Conservation (phyloP, 2,329 filamentous ascomycete species). For the Diaporthe destruens region DNA sequence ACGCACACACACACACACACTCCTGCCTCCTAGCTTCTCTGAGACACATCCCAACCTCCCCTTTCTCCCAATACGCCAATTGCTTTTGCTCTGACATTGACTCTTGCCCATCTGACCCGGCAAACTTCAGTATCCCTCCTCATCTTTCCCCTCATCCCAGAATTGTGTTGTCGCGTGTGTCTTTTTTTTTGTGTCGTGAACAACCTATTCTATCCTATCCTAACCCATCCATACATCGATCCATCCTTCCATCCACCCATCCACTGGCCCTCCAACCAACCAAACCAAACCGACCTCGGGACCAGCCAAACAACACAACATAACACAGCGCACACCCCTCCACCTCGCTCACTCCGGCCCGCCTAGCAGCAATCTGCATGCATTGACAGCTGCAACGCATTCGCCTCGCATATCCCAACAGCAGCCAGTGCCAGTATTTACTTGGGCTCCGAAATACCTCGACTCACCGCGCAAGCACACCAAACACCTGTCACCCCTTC, state of each 20-base stretch:
- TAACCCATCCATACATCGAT: background rate
- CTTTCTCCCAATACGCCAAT: slow-evolving; percentile 34
- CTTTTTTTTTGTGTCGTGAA: background rate
- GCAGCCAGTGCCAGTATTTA: slow-evolving; percentile 33
- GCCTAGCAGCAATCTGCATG: slow-evolving; percentile 28
- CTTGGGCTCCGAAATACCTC: slow-evolving; percentile 22
- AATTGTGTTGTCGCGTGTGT: background rate
- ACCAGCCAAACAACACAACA: slow-evolving; percentile 27
- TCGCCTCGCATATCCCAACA: slow-evolving; percentile 32
- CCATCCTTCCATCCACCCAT: background rate
- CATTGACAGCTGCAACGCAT: slow-evolving; percentile 33
- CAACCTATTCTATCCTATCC: background rate
- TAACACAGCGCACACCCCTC: slow-evolving; percentile 23
- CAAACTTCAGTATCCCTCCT: slow-evolving; percentile 10
- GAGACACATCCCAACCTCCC: slow-evolving; percentile 36
- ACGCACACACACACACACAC: slow-evolving; percentile 3
- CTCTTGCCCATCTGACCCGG: slow-evolving; percentile 6
- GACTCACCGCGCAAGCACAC: slow-evolving; percentile 12
- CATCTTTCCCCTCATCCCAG: background rate
- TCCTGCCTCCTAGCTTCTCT: slow-evolving; percentile 26
- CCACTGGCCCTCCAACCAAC: background rate
- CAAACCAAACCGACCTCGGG: slow-evolving; percentile 1
- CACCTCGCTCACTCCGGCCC: slow-evolving; percentile 21
- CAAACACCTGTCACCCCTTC: slow-evolving; percentile 4
- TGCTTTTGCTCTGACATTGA: slow-evolving; percentile 24